Percentiles rank a stretch among this genome's conserved stretches.
Evolutionary conservation across 2,329 filamentous ascomycete species (phyloP).

Genomic region (Alternaria panax): DNA sequence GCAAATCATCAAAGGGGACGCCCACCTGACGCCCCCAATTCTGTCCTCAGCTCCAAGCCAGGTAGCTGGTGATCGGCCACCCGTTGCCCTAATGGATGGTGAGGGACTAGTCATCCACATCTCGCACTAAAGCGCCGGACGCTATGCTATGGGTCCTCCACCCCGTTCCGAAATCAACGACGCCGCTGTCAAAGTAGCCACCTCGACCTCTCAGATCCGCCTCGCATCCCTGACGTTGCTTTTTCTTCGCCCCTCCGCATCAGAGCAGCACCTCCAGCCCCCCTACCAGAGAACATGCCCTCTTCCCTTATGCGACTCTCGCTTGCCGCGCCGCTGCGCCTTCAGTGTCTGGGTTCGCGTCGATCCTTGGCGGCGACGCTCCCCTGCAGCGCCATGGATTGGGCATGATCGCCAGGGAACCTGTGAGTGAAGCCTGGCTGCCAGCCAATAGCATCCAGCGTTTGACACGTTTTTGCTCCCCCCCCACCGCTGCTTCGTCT

Average conservation of each 20-base stretch:
- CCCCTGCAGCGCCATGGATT: slow-evolving; percentile 19
- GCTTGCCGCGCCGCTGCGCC: neutral
- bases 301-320: neutral
- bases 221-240: slow-evolving; percentile 6
- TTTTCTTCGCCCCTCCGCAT: slow-evolving; percentile 1
- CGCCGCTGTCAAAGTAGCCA: slow-evolving; percentile 19
- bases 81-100: slow-evolving; percentile 20
- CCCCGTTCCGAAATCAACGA: slow-evolving; percentile 16
- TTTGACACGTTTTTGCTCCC: slow-evolving; percentile 18
- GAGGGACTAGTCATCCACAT: slow-evolving; percentile 12
- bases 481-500: slow-evolving; percentile 15
- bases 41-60: neutral
- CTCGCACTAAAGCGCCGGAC: slow-evolving; percentile 12
- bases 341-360: slow-evolving; percentile 6
- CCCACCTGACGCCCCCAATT: neutral
- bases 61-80: slow-evolving; percentile 12
- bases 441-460: slow-evolving; percentile 13
- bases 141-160: slow-evolving; percentile 14
- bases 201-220: slow-evolving; percentile 3
- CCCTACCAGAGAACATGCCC: neutral
- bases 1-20: neutral
- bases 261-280: neutral
- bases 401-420: slow-evolving; percentile 18
- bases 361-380: slow-evolving; percentile 15
- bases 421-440: neutral